Base-by-base conservation (phyloP, 1,139 yeast species). In the Yamadazyma atlantica region DNA sequence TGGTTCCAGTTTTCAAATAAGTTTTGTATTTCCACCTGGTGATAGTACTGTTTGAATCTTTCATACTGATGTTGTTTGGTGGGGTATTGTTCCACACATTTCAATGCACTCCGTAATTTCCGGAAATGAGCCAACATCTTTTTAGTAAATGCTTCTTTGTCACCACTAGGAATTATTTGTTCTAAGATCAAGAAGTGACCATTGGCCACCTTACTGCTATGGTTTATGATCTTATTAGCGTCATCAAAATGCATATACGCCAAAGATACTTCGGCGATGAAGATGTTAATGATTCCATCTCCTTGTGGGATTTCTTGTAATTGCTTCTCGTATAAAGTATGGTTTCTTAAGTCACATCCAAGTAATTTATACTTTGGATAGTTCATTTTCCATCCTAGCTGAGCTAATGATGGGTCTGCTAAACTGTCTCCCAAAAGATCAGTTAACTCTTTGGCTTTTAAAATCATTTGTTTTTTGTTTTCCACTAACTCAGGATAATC, bases 181-280 rank as follows among this genome's bases (percentile, higher is more conserved):
- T 86, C 95, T 35, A 86, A 61, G 5, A 85, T 68, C 1, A 85
- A 54, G 46, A 86, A 82, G 50, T 83, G 87, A 4, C 85, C 66
- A 35, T 74, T 69, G 1, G 72, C 62, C 7, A 78, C 61, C 3
- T 49, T 43, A 3, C 82, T 68, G 1, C 82, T 69, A 48, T 72
- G 64, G 27, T 64, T 56, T 34, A 86, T 80, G 15, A 86, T 73
- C 4, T 72, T 69, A 53, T 86, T 82, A n/a, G 95, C 88, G 41
- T 71, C 71, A 24, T 70, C 67, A 4, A 83, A 82, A 29, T 74
- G 69, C 94, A 86, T 86, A 54, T 86, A 86, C 0, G 94, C 90
- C 39, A 86, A 61, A 0, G 95, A 85, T 2, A 86, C 95, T 55
- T 86, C 95, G 0, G 95, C 94, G 30, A 87, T 72, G 50, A 84